Percentiles rank a stretch among this genome's conserved stretches.
Conservation (phyloP, 2,329 filamentous ascomycete species). For the Aaosphaeria arxii region DNA sequence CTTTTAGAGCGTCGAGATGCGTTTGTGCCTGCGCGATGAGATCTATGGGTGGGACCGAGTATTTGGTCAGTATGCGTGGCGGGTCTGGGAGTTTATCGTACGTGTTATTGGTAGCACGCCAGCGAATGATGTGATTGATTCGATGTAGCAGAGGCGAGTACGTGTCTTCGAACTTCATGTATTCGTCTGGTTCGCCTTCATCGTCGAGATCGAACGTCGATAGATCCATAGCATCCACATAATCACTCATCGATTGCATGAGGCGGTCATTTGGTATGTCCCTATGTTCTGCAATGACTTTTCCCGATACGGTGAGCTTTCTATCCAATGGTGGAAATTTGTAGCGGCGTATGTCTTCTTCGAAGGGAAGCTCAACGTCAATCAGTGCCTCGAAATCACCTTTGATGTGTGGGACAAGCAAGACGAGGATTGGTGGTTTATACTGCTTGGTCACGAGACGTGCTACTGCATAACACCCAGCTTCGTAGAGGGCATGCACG, state of each 20-base stretch:
- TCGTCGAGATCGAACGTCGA: slow-evolving; percentile 69
- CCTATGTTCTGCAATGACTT: slow-evolving; percentile 75
- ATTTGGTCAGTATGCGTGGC: slow-evolving; percentile 58
- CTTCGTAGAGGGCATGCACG: slow-evolving; percentile 80
- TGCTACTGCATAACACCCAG: slow-evolving; percentile 82
- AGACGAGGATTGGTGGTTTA: slow-evolving; percentile 71
- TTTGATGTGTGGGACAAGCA: slow-evolving; percentile 79
- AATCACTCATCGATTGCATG: slow-evolving; percentile 79
- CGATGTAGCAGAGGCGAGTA: slow-evolving; percentile 87
- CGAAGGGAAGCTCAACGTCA: slow-evolving; percentile 87
- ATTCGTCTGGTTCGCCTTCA: slow-evolving; percentile 64
- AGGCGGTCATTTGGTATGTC: slow-evolving; percentile 76
- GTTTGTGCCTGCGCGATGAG: slow-evolving; percentile 59
- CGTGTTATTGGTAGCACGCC: slow-evolving; percentile 74
- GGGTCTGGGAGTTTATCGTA: slow-evolving; percentile 52
- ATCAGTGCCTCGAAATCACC: slow-evolving; percentile 79
- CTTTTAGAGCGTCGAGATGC: slow-evolving; percentile 62
- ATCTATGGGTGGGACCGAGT: slow-evolving; percentile 67
- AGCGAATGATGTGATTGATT: slow-evolving; percentile 79
- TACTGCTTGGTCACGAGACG: slow-evolving; percentile 81
- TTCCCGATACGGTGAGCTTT: slow-evolving; percentile 83
- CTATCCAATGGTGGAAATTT: slow-evolving; percentile 86
- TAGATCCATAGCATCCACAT: slow-evolving; percentile 91
- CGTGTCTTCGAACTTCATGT: slow-evolving; percentile 73
- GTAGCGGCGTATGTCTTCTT: slow-evolving; percentile 88